Percentiles rank a stretch among this genome's conserved stretches.
Conservation (phyloP, 139 green algal genomes). For the Tetraselmis chui region DNA sequence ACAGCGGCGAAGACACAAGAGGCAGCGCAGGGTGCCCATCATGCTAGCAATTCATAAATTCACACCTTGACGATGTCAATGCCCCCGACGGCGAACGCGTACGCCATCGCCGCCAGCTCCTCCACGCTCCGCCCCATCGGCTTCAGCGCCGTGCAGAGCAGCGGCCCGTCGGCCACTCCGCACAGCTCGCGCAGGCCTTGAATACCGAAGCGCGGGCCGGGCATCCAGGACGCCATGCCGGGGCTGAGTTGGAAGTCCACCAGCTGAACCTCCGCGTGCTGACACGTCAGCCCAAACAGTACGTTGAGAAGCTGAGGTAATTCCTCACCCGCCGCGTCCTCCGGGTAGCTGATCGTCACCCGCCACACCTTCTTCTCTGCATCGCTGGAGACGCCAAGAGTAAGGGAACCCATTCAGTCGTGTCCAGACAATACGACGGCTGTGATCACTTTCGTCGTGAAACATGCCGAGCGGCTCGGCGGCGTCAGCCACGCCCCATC, state of each 20-base stretch:
- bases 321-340: slow-evolving; percentile 20
- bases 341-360: slow-evolving; percentile 14
- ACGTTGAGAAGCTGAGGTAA: slow-evolving; percentile 27
- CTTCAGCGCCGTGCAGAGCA: slow-evolving; percentile 29
- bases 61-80: slow-evolving; percentile 29
- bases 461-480: no score
- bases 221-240: neutral
- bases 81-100: slow-evolving; percentile 21
- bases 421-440: no score
- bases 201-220: slow-evolving; percentile 18
- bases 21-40: no score
- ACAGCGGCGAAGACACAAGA: no score
- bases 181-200: slow-evolving; percentile 16
- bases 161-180: slow-evolving; percentile 4
- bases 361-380: neutral
- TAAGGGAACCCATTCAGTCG: no score
- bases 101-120: slow-evolving; percentile 23
- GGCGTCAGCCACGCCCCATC: neutral
- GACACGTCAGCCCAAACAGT: slow-evolving; percentile 26
- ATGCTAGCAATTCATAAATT: neutral
- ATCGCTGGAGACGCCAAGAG: neutral
- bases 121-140: slow-evolving; percentile 21
- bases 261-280: slow-evolving; percentile 20
- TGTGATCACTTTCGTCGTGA: neutral
- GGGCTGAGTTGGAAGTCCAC: slow-evolving; percentile 14